Evolutionary conservation across 2,329 filamentous ascomycete species (phyloP).

Genomic region (Penicillium italicum): DNA sequence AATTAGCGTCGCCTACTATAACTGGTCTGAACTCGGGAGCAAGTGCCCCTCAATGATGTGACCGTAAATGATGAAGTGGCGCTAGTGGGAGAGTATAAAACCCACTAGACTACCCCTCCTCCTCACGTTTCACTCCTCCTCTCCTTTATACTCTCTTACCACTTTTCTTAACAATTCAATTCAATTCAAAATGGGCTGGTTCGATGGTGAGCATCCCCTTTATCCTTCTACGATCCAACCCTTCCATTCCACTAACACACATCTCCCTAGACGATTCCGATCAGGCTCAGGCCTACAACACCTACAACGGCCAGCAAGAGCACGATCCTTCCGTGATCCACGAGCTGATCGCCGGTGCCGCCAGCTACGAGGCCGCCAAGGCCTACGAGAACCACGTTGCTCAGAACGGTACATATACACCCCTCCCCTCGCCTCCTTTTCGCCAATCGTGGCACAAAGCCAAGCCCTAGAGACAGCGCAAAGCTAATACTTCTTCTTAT

Average conservation of each 20-base stretch:
- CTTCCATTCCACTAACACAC: not conserved
- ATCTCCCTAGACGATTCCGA: slow-evolving; percentile 42
- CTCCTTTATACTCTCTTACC: not conserved
- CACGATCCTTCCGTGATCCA: slow-evolving; percentile 65
- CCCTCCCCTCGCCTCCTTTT: not conserved
- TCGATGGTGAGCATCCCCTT: slow-evolving; percentile 16
- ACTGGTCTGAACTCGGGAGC: not conserved
- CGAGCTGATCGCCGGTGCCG: slow-evolving; percentile 71
- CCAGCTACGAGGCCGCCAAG: slow-evolving; percentile 76
- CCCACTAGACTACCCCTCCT: not conserved
- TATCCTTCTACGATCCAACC: slow-evolving; percentile 44
- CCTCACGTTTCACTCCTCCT: not conserved
- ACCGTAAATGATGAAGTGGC: not conserved
- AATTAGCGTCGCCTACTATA: not conserved
- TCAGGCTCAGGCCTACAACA: slow-evolving; percentile 47
- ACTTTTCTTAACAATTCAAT: not conserved
- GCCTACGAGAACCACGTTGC: slow-evolving; percentile 72
- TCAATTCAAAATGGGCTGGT: slow-evolving; percentile 28
- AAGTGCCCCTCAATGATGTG: not conserved
- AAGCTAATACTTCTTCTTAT: not conserved
- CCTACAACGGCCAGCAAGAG: slow-evolving; percentile 21
- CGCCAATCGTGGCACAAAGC: too few relatives aligned
- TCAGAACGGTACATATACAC: slow-evolving; percentile 53
- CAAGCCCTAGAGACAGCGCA: too few relatives aligned
- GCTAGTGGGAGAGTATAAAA: slow-evolving; percentile 1